These are phyloP conservation scores for Lophiostoma macrostomum DNA, from an alignment of 495 filamentous ascomycete species.

Conservation along the genomic window DNA sequence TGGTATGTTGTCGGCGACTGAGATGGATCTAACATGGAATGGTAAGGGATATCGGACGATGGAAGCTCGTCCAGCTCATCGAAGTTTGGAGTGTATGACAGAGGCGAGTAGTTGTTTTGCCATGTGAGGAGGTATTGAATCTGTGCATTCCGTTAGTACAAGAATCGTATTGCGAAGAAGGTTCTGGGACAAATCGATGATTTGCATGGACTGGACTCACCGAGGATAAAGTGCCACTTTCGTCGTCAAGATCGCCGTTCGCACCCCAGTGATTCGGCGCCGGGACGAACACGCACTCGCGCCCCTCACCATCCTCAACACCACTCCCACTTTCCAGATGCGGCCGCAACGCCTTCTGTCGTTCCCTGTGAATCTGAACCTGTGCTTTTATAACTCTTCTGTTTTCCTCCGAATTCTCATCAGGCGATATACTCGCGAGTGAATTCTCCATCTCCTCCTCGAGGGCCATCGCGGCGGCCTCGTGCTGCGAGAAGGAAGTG, in stretches of 20 bases:
- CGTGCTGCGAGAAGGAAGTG: slow-evolving; percentile 29
- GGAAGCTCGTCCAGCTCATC: slow-evolving; percentile 23
- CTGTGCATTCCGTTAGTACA: slow-evolving; percentile 8
- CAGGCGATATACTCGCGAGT: slow-evolving; percentile 20
- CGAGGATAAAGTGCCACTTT: slow-evolving; percentile 23
- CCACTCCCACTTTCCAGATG: slow-evolving; percentile 29
- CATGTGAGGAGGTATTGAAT: slow-evolving; percentile 29
- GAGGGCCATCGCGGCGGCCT: slow-evolving; percentile 24
- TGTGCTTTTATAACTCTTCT: slow-evolving; percentile 12
- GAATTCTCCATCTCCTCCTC: slow-evolving; percentile 22
- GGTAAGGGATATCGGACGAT: slow-evolving; percentile 27
- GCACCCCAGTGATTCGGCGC: slow-evolving; percentile 27
- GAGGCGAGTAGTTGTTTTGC: slow-evolving; percentile 24
- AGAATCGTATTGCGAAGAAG: background rate
- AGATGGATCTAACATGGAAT: slow-evolving; percentile 24
- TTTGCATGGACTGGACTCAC: slow-evolving; percentile 5
- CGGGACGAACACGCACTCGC: slow-evolving; percentile 25
- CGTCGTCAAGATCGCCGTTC: slow-evolving; percentile 28
- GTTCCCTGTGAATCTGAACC: slow-evolving; percentile 22
- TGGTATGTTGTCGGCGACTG: slow-evolving; percentile 23
- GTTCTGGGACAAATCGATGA: background rate
- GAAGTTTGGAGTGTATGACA: slow-evolving; percentile 25
- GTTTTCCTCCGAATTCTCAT: slow-evolving; percentile 26
- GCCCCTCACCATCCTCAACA: slow-evolving; percentile 24
- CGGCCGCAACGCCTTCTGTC: slow-evolving; percentile 23